These are phyloP conservation scores for Kodamaea anthophila DNA, from an alignment of 1,139 yeast genomes.

Conservation along the genomic window DNA sequence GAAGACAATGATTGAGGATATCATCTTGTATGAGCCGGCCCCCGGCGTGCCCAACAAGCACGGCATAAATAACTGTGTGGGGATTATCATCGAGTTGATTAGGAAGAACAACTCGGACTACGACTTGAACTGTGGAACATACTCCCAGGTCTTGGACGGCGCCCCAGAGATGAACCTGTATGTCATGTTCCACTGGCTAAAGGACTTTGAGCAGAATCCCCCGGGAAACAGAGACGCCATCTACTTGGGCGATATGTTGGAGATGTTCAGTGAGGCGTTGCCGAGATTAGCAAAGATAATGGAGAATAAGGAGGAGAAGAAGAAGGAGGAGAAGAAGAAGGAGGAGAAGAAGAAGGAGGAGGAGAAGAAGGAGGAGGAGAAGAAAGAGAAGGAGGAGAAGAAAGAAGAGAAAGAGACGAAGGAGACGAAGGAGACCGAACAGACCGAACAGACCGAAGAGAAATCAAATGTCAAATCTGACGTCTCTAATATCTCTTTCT, in stretches of 20 bases:
- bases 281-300: slow-evolving; percentile 23
- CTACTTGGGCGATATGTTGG: slow-evolving; percentile 40
- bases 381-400: no score
- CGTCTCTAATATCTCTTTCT: slow-evolving; percentile 12
- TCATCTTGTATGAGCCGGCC: slow-evolving; percentile 27
- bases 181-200: slow-evolving; percentile 43
- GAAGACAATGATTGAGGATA: slow-evolving; percentile 34
- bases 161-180: slow-evolving; percentile 38
- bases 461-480: no score
- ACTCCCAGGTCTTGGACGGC: slow-evolving; percentile 27
- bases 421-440: background rate
- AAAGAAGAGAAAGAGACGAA: background rate
- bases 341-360: background rate
- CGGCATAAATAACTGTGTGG: slow-evolving; percentile 44
- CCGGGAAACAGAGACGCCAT: slow-evolving; percentile 44
- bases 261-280: slow-evolving; percentile 35
- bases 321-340: background rate
- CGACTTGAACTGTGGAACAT: slow-evolving; percentile 40
- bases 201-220: slow-evolving; percentile 44
- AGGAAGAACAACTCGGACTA: slow-evolving; percentile 45
- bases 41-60: slow-evolving; percentile 29
- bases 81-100: slow-evolving; percentile 42
- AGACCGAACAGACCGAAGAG: background rate
- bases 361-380: background rate
- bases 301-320: slow-evolving; percentile 9